A percentile compares a stretch with the other conserved stretches of the same genome.
Conservation (phyloP, 106 monocot genomes). For the Dioscorea dumetorum region DNA sequence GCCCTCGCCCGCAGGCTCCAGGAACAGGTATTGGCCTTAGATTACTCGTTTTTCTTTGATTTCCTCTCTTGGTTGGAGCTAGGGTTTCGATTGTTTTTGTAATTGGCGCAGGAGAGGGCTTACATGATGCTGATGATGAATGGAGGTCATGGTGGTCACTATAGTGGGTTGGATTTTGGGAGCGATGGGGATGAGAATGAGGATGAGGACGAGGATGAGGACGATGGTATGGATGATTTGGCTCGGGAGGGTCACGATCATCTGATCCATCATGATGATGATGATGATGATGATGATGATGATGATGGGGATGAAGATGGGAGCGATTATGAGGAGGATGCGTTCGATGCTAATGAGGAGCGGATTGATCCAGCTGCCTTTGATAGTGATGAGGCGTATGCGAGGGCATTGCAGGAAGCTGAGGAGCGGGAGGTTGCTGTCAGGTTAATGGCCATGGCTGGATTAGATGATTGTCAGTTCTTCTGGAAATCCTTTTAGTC, state of each 20-base stretch:
- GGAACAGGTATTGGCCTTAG: constrained; percentile 55
- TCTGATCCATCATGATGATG: constrained; percentile 9
- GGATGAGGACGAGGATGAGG: constrained; percentile 22
- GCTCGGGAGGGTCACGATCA: not conserved
- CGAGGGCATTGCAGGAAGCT: constrained; percentile 37
- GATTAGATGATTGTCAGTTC: constrained; percentile 30
- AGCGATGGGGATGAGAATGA: constrained; percentile 51
- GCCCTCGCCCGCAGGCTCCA: constrained; percentile 88
- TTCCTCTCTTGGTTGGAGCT: not conserved
- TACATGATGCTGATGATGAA: constrained; percentile 89
- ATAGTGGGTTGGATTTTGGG: constrained; percentile 34
- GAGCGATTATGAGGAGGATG: constrained; percentile 70
- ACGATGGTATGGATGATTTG: constrained; percentile 28
- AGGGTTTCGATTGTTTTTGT: not conserved
- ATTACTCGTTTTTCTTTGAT: not conserved
- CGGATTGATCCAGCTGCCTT: constrained; percentile 36
- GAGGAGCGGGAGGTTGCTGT: constrained; percentile 25
- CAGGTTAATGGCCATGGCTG: constrained; percentile 25
- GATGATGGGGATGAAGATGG: constrained; percentile 31
- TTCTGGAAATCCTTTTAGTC: not conserved
- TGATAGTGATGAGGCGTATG: constrained; percentile 31
- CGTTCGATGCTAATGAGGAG: constrained; percentile 59
- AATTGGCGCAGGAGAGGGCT: constrained; percentile 72
- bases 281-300: constrained; percentile 12
- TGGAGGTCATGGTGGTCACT: constrained; percentile 27